A percentile compares a stretch with the other conserved stretches of the same genome.
Conservation (phyloP, 2,329 filamentous ascomycete species). For the Paecilomyces sp. region DNA sequence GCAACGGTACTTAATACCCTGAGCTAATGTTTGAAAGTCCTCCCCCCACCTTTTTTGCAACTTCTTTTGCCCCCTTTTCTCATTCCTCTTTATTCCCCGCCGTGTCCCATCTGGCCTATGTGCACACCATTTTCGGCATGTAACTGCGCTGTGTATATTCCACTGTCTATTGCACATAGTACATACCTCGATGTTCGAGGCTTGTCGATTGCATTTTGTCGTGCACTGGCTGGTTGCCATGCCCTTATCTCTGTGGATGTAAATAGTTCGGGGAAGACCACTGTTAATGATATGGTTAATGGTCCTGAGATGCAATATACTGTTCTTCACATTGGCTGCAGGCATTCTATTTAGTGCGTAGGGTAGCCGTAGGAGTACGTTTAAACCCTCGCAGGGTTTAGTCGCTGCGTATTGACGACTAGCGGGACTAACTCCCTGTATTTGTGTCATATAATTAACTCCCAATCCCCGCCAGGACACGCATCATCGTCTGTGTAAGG, state of each 20-base stretch:
- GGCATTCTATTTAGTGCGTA: neutral
- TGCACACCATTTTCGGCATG: neutral
- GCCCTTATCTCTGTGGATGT: neutral
- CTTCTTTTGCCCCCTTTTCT: neutral
- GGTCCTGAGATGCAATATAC: neutral
- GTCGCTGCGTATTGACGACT: neutral
- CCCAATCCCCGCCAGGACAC: neutral
- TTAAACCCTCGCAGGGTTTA: neutral
- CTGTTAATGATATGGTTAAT: neutral
- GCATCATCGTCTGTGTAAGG: neutral
- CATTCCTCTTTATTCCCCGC: neutral
- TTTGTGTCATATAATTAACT: neutral
- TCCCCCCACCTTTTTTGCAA: neutral
- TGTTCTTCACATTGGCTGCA: neutral
- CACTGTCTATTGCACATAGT: neutral
- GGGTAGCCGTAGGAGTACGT: neutral
- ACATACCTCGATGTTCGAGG: neutral
- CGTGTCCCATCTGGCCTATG: neutral
- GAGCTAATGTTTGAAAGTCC: neutral
- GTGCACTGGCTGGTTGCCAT: neutral
- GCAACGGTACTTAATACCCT: slow-evolving; percentile 4
- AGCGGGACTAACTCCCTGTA: neutral
- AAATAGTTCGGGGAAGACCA: neutral
- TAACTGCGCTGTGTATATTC: neutral
- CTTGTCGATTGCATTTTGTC: neutral